Conservation (phyloP, 2,329 filamentous ascomycete genomes). For the Hymenoscyphus albidus region DNA sequence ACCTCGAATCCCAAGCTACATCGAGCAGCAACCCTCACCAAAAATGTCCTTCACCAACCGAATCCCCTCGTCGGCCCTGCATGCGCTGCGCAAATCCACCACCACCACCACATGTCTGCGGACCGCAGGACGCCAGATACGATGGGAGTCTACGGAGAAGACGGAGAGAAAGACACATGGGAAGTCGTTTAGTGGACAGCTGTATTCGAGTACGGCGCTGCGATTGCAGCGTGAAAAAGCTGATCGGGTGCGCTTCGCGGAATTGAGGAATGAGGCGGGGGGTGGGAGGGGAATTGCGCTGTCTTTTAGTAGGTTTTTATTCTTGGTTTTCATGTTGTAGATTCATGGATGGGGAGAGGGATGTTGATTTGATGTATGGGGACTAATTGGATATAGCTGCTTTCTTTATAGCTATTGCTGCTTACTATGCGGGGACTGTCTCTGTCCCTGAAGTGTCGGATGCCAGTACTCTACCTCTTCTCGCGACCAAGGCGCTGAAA, state of each 20-base stretch:
- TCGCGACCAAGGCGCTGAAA: slow-evolving; percentile 45
- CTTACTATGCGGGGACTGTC: slow-evolving; percentile 56
- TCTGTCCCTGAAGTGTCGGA: slow-evolving; percentile 48
- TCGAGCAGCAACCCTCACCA: not conserved
- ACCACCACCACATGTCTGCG: slow-evolving; percentile 22
- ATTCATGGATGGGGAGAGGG: not conserved
- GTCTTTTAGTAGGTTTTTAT: slow-evolving; percentile 47
- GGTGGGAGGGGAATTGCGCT: slow-evolving; percentile 47
- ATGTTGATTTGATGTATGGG: not conserved
- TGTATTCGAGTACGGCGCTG: slow-evolving; percentile 55
- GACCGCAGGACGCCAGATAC: slow-evolving; percentile 18
- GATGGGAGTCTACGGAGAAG: slow-evolving; percentile 29
- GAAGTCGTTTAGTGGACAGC: slow-evolving; percentile 52
- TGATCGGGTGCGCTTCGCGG: slow-evolving; percentile 49
- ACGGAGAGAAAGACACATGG: slow-evolving; percentile 20
- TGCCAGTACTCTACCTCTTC: slow-evolving; percentile 57
- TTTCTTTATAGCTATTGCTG: slow-evolving; percentile 28
- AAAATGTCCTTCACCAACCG: slow-evolving; percentile 26
- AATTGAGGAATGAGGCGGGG: slow-evolving; percentile 38
- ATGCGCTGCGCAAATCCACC: slow-evolving; percentile 20
- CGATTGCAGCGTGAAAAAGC: slow-evolving; percentile 52
- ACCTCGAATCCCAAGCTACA: not conserved
- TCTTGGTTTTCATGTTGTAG: not conserved
- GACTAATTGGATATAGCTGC: not conserved
- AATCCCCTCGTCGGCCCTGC: slow-evolving; percentile 28